These are phyloP conservation scores for Trichosporon inkin DNA, from an alignment of 1,284 basidiomycete genomes.

Conservation along the genomic window DNA sequence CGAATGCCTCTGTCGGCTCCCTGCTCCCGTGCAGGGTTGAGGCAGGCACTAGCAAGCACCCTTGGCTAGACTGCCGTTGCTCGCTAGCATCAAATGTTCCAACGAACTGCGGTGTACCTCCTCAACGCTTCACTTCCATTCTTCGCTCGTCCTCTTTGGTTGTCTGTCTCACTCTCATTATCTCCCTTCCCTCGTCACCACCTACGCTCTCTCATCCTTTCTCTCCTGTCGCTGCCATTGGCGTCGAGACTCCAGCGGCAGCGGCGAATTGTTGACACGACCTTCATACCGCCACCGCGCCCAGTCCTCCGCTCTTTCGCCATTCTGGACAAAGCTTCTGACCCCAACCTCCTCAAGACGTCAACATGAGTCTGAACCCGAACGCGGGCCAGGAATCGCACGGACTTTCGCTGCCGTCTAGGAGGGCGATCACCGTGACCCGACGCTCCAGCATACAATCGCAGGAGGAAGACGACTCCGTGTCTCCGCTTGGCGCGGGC, in stretches of 20 bases:
- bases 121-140: slow-evolving; percentile 31
- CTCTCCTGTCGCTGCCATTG: not conserved
- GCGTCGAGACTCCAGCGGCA: not conserved
- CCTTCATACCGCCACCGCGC: not conserved
- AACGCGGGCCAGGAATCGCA: slow-evolving; percentile 5
- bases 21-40: not conserved
- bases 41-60: too few relatives aligned
- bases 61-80: too few relatives aligned
- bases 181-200: slow-evolving; percentile 34
- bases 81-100: not conserved
- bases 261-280: slow-evolving; percentile 8
- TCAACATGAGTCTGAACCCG: slow-evolving; percentile 12
- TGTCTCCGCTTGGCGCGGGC: slow-evolving; percentile 15
- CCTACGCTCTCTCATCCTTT: slow-evolving; percentile 21
- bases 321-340: not conserved
- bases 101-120: slow-evolving; percentile 19
- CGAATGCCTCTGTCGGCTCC: not conserved
- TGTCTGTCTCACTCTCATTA: slow-evolving; percentile 15
- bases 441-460: slow-evolving; percentile 18
- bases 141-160: slow-evolving; percentile 25
- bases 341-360: not conserved
- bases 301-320: not conserved
- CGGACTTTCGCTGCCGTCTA: slow-evolving; percentile 21
- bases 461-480: slow-evolving; percentile 21
- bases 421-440: slow-evolving; percentile 22